Evolutionary conservation across 2,329 filamentous ascomycete genomes (phyloP).

Genomic region (Lachnellula hyalina): DNA sequence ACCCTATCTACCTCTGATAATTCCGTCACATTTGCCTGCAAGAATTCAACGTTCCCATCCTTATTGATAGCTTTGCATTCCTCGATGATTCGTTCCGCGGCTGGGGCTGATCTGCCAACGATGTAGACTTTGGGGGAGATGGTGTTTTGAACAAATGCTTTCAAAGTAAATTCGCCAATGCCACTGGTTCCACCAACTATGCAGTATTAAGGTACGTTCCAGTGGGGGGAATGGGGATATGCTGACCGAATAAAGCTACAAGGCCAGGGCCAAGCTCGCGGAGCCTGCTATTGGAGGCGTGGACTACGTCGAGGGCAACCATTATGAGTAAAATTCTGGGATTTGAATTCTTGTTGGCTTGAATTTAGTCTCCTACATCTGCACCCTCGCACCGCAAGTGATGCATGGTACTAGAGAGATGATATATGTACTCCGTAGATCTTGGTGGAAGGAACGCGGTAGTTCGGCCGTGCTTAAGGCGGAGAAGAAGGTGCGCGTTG

Average conservation of each 20-base stretch:
- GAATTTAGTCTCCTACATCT: neutral
- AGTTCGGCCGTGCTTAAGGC: neutral
- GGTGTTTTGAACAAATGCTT: constrained; percentile 38
- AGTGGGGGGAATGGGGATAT: neutral
- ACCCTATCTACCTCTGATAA: constrained; percentile 44
- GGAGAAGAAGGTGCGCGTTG: neutral
- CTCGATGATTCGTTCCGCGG: constrained; percentile 36
- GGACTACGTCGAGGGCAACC: constrained; percentile 25
- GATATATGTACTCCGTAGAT: neutral
- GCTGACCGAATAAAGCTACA: constrained; percentile 27
- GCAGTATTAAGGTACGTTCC: constrained; percentile 2
- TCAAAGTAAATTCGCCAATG: constrained; percentile 44
- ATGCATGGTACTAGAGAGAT: neutral
- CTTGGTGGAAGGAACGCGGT: neutral
- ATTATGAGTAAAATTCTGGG: constrained; percentile 6
- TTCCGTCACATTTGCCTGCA: constrained; percentile 41
- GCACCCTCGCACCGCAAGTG: neutral
- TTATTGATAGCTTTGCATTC: constrained; percentile 41
- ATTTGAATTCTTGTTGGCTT: constrained; percentile 20
- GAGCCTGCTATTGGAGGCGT: constrained; percentile 25
- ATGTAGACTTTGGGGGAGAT: constrained; percentile 40
- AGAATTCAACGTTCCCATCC: constrained; percentile 40
- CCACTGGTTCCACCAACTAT: constrained; percentile 43
- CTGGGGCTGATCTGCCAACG: constrained; percentile 41
- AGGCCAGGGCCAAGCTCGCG: constrained; percentile 27